These are phyloP conservation scores for Aspergillus wentii DNA, from an alignment of 495 filamentous ascomycete genomes.

Conservation along the genomic window DNA sequence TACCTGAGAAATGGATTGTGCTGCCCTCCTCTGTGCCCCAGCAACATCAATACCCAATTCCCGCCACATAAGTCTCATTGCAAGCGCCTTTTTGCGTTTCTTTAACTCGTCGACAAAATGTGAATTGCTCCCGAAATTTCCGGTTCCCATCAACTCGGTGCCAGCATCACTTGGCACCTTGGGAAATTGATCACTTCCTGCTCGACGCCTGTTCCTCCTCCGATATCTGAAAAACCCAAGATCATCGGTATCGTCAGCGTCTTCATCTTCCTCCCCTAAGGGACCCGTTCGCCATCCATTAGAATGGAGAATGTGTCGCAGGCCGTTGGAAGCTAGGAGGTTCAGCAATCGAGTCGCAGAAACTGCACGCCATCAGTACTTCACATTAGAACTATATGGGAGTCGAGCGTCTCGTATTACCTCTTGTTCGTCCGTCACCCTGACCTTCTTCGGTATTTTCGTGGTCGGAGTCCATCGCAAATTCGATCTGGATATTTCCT, in stretches of 20 bases:
- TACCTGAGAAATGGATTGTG: constrained; percentile 64
- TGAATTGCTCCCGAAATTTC: constrained; percentile 66
- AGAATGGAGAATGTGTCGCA: constrained; percentile 32
- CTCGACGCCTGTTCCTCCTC: constrained; percentile 13
- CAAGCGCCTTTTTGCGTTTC: constrained; percentile 56
- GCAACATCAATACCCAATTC: constrained; percentile 64
- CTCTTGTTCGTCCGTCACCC: constrained; percentile 21
- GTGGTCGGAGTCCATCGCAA: constrained; percentile 34
- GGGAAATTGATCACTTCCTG: constrained; percentile 52
- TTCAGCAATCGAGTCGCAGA: constrained; percentile 29
- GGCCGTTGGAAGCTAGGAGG: constrained; percentile 29
- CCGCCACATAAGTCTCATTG: constrained; percentile 67
- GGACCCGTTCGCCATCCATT: constrained; percentile 21
- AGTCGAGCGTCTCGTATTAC: constrained; percentile 7
- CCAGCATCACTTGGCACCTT: constrained; percentile 76
- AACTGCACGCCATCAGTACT: constrained; percentile 16
- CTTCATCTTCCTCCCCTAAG: constrained; percentile 16
- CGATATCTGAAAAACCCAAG: constrained; percentile 18
- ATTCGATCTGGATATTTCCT: constrained; percentile 47
- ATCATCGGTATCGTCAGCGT: constrained; percentile 25
- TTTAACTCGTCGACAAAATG: constrained; percentile 42
- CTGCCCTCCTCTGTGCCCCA: constrained; percentile 48
- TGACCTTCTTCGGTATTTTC: constrained; percentile 38
- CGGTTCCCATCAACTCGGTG: constrained; percentile 69
- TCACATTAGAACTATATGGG: background rate